Conservation (phyloP, 1,284 basidiomycete genomes). For the Sparassis latifolia region DNA sequence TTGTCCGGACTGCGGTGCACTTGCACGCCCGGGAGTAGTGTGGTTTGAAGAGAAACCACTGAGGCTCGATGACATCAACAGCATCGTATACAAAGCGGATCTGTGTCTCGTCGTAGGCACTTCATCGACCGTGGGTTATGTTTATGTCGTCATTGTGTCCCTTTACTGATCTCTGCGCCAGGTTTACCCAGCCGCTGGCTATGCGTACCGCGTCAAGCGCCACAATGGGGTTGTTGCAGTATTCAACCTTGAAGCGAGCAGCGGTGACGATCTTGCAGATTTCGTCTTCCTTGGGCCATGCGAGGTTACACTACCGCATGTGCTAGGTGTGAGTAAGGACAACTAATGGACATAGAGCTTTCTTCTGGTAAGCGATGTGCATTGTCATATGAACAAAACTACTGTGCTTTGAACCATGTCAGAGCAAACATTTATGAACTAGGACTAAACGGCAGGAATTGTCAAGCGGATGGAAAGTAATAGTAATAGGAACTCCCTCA, state of each 20-base stretch:
- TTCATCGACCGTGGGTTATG: constrained; percentile 42
- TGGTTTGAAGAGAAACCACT: constrained; percentile 57
- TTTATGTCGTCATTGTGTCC: not conserved
- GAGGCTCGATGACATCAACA: constrained; percentile 38
- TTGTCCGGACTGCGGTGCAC: constrained; percentile 42
- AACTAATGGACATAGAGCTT: too few species aligned
- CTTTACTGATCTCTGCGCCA: constrained; percentile 8
- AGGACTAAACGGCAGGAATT: too few species aligned
- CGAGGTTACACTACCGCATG: constrained; percentile 36
- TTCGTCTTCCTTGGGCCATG: constrained; percentile 45
- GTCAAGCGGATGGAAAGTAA: too few species aligned
- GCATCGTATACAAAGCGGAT: constrained; percentile 43
- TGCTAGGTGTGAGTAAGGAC: constrained; percentile 15
- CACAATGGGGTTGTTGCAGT: constrained; percentile 47
- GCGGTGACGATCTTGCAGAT: constrained; percentile 37
- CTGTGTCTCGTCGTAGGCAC: constrained; percentile 60
- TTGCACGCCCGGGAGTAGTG: constrained; percentile 56
- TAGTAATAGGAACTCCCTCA: too few species aligned
- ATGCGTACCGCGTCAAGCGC: constrained; percentile 28
- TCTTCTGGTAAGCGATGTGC: too few species aligned
- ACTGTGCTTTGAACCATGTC: too few species aligned
- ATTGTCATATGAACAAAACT: too few species aligned
- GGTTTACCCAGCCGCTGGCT: constrained; percentile 43
- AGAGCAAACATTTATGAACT: too few species aligned
- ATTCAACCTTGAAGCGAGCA: constrained; percentile 49